Evolutionary conservation across 768 basidiomycete species (phyloP).

Genomic region (Leccinum subgranulosum): DNA sequence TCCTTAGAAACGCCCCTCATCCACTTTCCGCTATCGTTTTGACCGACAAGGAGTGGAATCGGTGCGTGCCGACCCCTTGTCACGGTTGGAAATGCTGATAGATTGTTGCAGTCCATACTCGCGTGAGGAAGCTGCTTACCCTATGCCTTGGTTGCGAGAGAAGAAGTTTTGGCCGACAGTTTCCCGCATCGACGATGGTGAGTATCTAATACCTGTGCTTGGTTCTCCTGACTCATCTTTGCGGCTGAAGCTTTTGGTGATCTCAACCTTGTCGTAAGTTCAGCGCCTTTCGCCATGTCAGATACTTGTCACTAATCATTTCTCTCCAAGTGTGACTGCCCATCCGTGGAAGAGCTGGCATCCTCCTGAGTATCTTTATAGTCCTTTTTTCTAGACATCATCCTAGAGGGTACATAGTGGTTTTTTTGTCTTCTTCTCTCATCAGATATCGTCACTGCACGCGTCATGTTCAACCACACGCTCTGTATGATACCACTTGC

Average conservation of each 20-base stretch:
- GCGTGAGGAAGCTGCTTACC: conserved; percentile 88
- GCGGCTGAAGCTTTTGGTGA: conserved; percentile 78
- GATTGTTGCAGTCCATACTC: conserved; percentile 70
- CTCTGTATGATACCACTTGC: conserved; percentile 33
- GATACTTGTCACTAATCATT: conserved; percentile 8
- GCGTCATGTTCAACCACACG: conserved; percentile 68
- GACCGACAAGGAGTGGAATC: conserved; percentile 83
- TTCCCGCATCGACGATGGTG: conserved; percentile 90
- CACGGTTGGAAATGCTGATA: conserved; percentile 5
- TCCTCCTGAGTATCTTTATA: conserved; percentile 25
- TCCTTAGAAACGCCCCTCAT: conserved; percentile 94
- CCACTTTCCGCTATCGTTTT: conserved; percentile 69
- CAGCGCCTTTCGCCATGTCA: neutral
- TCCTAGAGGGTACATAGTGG: conserved; percentile 32
- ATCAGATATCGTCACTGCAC: conserved; percentile 40
- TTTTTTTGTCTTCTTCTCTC: conserved; percentile 43
- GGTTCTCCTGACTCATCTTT: conserved; percentile 1
- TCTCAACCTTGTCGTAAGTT: conserved; percentile 79
- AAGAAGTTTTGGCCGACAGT: conserved; percentile 98
- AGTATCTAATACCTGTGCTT: conserved; percentile 24
- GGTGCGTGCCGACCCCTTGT: conserved; percentile 41
- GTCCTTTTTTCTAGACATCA: conserved; percentile 21
- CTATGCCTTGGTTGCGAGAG: conserved; percentile 74
- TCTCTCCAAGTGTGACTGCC: conserved; percentile 70
- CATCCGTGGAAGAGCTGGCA: conserved; percentile 77